phyloP scores from a whole-genome alignment of 208 protist species.

The Leishmania amazonensis region DNA sequence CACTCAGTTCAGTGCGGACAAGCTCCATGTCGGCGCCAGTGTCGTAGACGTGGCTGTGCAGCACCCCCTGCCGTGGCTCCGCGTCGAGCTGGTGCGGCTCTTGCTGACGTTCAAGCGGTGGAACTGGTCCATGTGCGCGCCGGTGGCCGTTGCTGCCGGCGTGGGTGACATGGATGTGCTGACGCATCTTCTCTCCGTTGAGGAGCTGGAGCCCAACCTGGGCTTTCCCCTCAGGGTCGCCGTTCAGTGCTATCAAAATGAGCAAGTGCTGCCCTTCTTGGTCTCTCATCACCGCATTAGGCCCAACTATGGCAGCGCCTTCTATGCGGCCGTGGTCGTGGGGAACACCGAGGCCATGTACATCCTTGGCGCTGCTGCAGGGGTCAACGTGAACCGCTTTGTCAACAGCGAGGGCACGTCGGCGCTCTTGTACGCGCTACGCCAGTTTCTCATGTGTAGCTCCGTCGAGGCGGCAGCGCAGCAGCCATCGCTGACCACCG shows the following conservation, averaged over 20 bases:
- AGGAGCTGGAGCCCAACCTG: constrained; percentile 42
- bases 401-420: constrained; percentile 39
- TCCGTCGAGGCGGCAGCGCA: background rate
- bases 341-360: constrained; percentile 29
- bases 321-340: constrained; percentile 35
- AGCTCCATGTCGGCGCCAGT: constrained; percentile 16
- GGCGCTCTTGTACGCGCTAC: constrained; percentile 38
- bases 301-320: constrained; percentile 43
- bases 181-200: constrained; percentile 29
- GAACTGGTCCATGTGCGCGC: constrained; percentile 41
- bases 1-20: background rate
- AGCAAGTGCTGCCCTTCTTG: constrained; percentile 26
- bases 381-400: constrained; percentile 41
- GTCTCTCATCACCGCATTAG: constrained; percentile 28
- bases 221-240: constrained; percentile 47
- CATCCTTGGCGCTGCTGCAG: constrained; percentile 20
- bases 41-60: constrained; percentile 49
- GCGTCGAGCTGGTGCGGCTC: constrained; percentile 30
- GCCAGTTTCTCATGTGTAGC: constrained; percentile 23
- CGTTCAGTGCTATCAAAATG: constrained; percentile 32
- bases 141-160: constrained; percentile 43
- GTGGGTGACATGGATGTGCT: constrained; percentile 38
- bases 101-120: constrained; percentile 29
- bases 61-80: constrained; percentile 31
- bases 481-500: background rate